Evolutionary conservation across 1,284 basidiomycete genomes (phyloP).

Genomic region (Sphaerobolus stellatus): DNA sequence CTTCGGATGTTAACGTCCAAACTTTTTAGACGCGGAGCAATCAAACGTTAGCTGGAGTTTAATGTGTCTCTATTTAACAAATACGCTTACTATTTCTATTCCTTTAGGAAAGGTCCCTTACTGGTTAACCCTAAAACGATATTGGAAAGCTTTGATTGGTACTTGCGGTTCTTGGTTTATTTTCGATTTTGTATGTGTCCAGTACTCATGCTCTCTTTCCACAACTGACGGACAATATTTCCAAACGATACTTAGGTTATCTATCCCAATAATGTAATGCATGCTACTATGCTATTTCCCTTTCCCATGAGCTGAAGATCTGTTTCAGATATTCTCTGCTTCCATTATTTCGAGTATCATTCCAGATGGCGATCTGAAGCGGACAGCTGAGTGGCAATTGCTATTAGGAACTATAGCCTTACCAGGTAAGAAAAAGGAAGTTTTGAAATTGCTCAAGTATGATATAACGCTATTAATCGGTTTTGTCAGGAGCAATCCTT

Average conservation of each 20-base stretch:
- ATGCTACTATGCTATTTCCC: neutral
- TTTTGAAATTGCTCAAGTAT: neutral
- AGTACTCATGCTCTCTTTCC: neutral
- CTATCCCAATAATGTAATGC: conserved; percentile 63
- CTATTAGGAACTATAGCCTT: conserved; percentile 66
- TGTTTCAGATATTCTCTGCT: conserved; percentile 49
- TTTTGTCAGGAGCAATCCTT: conserved; percentile 35
- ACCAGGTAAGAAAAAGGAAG: conserved; percentile 65
- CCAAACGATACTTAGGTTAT: conserved; percentile 57
- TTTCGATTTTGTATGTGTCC: conserved; percentile 62
- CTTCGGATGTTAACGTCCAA: conserved; percentile 69
- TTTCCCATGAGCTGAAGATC: conserved; percentile 1
- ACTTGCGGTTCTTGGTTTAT: conserved; percentile 76
- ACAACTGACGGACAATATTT: too few relatives aligned
- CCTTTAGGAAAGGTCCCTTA: conserved; percentile 59
- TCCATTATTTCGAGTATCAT: conserved; percentile 65
- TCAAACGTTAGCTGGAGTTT: conserved; percentile 48
- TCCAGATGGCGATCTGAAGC: conserved; percentile 51
- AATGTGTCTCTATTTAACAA: neutral
- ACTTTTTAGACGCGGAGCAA: conserved; percentile 64
- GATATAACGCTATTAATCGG: neutral
- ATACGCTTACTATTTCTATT: conserved; percentile 8
- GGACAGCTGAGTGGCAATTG: conserved; percentile 70
- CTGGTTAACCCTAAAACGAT: conserved; percentile 57
- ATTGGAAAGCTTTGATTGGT: conserved; percentile 69